phyloP scores from a whole-genome alignment of 2,329 filamentous ascomycete genomes.

The Trichoderma breve region DNA sequence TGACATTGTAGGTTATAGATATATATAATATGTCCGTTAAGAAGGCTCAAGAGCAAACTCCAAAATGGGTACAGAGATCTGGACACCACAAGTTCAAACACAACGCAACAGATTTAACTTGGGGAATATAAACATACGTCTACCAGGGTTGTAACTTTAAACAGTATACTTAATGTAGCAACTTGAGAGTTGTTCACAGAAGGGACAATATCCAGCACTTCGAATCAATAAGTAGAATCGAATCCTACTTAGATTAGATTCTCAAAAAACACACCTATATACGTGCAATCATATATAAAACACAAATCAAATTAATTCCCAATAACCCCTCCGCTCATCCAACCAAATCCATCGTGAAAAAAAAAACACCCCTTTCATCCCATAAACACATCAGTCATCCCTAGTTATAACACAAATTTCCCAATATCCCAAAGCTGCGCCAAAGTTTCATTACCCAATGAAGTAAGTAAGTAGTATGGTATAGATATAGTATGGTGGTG shows the following conservation, averaged over 20 bases:
- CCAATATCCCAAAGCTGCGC: slow-evolving; percentile 1
- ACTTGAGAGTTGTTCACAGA: background rate
- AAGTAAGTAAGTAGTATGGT: background rate
- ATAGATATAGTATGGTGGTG: background rate
- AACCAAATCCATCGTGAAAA: background rate
- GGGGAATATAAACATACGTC: too few species aligned
- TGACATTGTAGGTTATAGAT: too few species aligned
- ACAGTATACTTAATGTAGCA: background rate
- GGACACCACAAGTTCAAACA: too few species aligned
- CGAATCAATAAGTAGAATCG: background rate
- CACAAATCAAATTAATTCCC: background rate
- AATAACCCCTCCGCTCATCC: background rate
- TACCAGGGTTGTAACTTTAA: too few species aligned
- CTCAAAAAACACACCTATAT: background rate
- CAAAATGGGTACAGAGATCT: too few species aligned
- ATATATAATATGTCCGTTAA: too few species aligned
- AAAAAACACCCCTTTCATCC: background rate
- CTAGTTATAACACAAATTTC: background rate
- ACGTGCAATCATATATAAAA: background rate
- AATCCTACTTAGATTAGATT: background rate
- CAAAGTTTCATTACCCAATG: background rate
- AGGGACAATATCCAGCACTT: background rate
- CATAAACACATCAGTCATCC: background rate
- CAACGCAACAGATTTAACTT: too few species aligned
- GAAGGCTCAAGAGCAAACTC: too few species aligned